Percentiles rank a stretch among this genome's conserved stretches.
phyloP scores from a whole-genome alignment of 768 basidiomycete species.

The Gloeostereum incarnatum region DNA sequence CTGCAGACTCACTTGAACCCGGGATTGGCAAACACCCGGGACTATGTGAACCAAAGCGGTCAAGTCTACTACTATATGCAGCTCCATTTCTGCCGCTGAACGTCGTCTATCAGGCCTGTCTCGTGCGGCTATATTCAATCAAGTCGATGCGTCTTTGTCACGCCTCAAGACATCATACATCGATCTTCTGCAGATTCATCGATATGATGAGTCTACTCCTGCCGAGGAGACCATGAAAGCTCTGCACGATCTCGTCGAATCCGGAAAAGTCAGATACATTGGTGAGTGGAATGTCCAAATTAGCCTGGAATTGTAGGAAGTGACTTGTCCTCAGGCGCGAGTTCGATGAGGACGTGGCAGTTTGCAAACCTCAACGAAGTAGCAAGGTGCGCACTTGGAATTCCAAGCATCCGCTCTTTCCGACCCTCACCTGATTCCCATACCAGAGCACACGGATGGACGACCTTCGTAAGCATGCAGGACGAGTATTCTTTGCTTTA shows the following conservation, averaged over 20 bases:
- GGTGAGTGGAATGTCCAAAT: too few species aligned
- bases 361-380: slow-evolving; percentile 25
- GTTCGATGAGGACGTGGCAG: slow-evolving; percentile 29
- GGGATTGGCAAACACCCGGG: slow-evolving; percentile 2
- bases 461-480: slow-evolving; percentile 41
- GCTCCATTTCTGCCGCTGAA: too few species aligned
- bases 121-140: slow-evolving; percentile 26
- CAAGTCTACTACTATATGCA: too few species aligned
- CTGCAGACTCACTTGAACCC: slow-evolving; percentile 2
- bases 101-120: too few species aligned
- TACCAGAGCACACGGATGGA: slow-evolving; percentile 24
- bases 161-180: slow-evolving; percentile 11
- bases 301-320: too few species aligned
- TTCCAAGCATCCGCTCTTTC: too few species aligned
- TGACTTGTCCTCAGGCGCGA: too few species aligned
- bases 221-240: slow-evolving; percentile 29
- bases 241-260: slow-evolving; percentile 25
- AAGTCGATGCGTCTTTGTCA: slow-evolving; percentile 14
- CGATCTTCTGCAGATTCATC: slow-evolving; percentile 24
- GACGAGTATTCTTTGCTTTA: slow-evolving; percentile 36
- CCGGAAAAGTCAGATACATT: slow-evolving; percentile 25
- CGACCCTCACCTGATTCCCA: too few species aligned
- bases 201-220: slow-evolving; percentile 18
- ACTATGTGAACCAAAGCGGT: slow-evolving; percentile 21
- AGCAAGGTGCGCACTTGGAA: too few species aligned